Evolutionary conservation across 768 basidiomycete genomes (phyloP), one percentile per base, ranked within the genome.

Genomic region (Tricholoma bakamatsutake): DNA sequence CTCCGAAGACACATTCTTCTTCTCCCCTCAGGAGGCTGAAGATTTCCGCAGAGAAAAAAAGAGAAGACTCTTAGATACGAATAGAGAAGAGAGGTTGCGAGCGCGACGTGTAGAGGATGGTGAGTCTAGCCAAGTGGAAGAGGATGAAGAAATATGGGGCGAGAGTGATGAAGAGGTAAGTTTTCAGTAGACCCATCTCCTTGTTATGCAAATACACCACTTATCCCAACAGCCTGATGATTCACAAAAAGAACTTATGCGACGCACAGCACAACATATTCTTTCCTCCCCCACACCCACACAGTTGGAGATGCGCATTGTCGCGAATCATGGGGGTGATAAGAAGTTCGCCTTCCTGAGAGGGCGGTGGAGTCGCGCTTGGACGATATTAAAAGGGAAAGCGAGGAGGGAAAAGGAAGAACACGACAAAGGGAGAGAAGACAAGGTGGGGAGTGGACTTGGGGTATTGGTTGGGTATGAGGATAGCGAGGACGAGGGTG

Each of bases 301-400:
- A 0, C 84, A 93, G 59, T 77, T 96, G 21, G 92, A 94, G 67
- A 84, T 93, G 78, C 82, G 93, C 5, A 93, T 97, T 62, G 74
- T 96, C 13, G 86, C 93, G 9, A 93, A 96, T 61, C 81, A 95
- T 63, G 87, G 90, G 0, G 72, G 76, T 11, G 92, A 96, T 66
- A 72, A 75, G 45, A 79, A 89, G 5, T 95, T 97, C 64, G 82
- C 85, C 1, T 95, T 95, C 67, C 68, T 96, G 45, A 79, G 84
- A 33, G 93, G 93, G 2, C 73, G 89, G 21, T 93, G 88, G 85
- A 75, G 76, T 53, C 70, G 70, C 2, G 73, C 78, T 4, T 96
- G 93, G 93, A 70, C 70, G 30, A 62, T 69, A 1, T 69, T 78
- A 24, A 86, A 87, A 62, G 77, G 69, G 21, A 78, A 75, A 50